Base-by-base conservation (phyloP, 352 stramenopile genomes). In the Paralagenidium karlingii region DNA sequence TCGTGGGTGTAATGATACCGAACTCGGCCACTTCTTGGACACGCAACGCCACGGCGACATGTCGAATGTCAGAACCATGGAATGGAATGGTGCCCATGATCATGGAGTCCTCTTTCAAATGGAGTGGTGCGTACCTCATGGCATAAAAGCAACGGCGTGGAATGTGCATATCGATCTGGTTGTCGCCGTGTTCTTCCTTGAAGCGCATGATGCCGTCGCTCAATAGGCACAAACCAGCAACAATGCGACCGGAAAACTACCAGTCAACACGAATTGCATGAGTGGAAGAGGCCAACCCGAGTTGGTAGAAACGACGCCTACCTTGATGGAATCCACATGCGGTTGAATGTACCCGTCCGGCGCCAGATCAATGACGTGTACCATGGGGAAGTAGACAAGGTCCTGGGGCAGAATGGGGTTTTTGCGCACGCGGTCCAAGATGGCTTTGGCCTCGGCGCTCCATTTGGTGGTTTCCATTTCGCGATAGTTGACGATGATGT, bases 1-100 rank as follows among this genome's bases (percentile, higher is more conserved):
- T 87, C 74, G 54, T 91, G 77, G 32, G 71, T 85, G 65, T 91
- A 91, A 51, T 85, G 60, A 49, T 86, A 91, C 21, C 77, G 77
- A 31, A 91, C 56, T 25, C 77, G 67, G 11, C 71, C 77, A 1
- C 69, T 83, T 38, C 33, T 16, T 22, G 22, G 3, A 3, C 22
- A 36, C 8, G 24, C 10, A 18, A 11, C 11, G 19, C 10, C 21
- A 43, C 22, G 16, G 27, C 18, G 19, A 12, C 8, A 39, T n/a
- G n/a, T n/a, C n/a, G n/a, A 27, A 30, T 11, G 30, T 53, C 31
- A 44, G 20, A 20, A 33, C 8, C 18, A 15, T 19, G 5, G 34
- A 44, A 8, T 16, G 8, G 36, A 37, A 15, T n/a, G n/a, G n/a
- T n/a, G n/a, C n/a, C n/a, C n/a, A n/a, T n/a, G 30, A 36, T 8